Evolutionary conservation across 2,329 filamentous ascomycete species (phyloP).

Genomic region (Aspergillus puulaauensis): DNA sequence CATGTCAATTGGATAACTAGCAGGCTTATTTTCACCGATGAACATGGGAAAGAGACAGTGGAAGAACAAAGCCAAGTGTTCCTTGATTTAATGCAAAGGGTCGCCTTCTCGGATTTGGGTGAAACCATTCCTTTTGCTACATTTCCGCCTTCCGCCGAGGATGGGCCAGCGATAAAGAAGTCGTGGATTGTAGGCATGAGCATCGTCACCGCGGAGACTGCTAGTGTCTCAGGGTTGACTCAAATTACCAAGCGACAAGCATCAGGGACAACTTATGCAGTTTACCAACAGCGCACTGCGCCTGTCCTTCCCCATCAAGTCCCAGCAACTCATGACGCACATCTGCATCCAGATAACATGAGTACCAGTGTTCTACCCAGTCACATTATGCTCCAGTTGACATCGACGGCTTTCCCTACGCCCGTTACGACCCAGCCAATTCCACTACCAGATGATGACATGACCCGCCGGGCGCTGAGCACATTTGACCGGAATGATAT

Average conservation of each 20-base stretch:
- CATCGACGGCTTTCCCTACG: constrained; percentile 44
- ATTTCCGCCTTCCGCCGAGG: constrained; percentile 41
- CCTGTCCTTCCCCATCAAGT: constrained; percentile 47
- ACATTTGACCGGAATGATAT: constrained; percentile 85
- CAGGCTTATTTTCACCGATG: constrained; percentile 75
- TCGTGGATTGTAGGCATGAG: constrained; percentile 54
- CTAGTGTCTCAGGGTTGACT: constrained; percentile 46
- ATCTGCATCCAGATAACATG: constrained; percentile 38
- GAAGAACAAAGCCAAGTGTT: constrained; percentile 94
- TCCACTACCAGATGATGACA: constrained; percentile 71
- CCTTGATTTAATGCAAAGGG: constrained; percentile 90
- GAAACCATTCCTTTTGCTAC: constrained; percentile 54
- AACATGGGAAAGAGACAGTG: constrained; percentile 69
- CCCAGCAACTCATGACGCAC: constrained; percentile 39
- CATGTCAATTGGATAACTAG: constrained; percentile 89
- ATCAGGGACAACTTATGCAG: constrained; percentile 50
- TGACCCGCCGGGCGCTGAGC: constrained; percentile 70
- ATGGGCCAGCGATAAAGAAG: constrained; percentile 45
- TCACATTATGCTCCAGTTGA: constrained; percentile 48
- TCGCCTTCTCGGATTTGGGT: constrained; percentile 80
- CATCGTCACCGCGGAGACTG: constrained; percentile 52
- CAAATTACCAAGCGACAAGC: constrained; percentile 53
- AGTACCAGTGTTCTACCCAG: constrained; percentile 46
- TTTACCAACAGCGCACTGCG: constrained; percentile 49
- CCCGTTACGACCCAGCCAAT: constrained; percentile 65